These are phyloP conservation scores for Isoetes engelmannii DNA, from an alignment of 83 land plant genomes.

Conservation along the genomic window DNA sequence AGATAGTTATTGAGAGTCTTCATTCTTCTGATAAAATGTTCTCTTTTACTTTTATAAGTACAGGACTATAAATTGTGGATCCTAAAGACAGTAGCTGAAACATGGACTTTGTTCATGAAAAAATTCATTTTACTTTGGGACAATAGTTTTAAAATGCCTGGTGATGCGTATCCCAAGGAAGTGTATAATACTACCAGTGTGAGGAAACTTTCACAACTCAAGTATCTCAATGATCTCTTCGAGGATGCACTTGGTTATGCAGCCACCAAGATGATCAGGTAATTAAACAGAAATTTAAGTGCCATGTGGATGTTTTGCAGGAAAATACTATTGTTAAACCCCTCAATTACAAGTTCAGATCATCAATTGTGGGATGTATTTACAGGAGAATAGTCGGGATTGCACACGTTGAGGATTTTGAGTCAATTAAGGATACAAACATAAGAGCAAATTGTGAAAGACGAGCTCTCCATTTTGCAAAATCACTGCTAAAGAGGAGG, in stretches of 20 bases:
- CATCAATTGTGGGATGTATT: slow-evolving; percentile 7
- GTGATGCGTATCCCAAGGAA: slow-evolving; percentile 75
- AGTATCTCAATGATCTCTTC: slow-evolving; percentile 64
- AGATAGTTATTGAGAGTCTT: background rate
- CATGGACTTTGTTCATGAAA: slow-evolving; percentile 68
- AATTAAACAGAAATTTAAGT: too few species aligned
- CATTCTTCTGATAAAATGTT: background rate
- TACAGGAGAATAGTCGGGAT: slow-evolving; percentile 88
- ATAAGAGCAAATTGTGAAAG: slow-evolving; percentile 64
- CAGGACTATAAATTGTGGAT: slow-evolving; percentile 86
- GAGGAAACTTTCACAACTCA: slow-evolving; percentile 41
- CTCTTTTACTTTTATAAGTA: background rate
- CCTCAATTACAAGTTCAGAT: too few species aligned
- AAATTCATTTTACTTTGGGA: slow-evolving; percentile 74
- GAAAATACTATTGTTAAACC: too few species aligned
- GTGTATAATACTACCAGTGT: slow-evolving; percentile 60
- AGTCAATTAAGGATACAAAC: slow-evolving; percentile 51
- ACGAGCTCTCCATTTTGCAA: slow-evolving; percentile 63
- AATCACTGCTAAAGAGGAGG: slow-evolving; percentile 25
- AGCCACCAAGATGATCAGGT: slow-evolving; percentile 98
- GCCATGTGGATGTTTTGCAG: too few species aligned
- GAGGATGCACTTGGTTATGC: slow-evolving; percentile 91
- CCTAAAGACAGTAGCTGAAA: slow-evolving; percentile 51
- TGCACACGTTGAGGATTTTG: slow-evolving; percentile 89
- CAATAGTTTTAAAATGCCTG: slow-evolving; percentile 49